These are phyloP conservation scores for Scutellaria baicalensis DNA, from an alignment of 257 asterid genomes.

Conservation along the genomic window DNA sequence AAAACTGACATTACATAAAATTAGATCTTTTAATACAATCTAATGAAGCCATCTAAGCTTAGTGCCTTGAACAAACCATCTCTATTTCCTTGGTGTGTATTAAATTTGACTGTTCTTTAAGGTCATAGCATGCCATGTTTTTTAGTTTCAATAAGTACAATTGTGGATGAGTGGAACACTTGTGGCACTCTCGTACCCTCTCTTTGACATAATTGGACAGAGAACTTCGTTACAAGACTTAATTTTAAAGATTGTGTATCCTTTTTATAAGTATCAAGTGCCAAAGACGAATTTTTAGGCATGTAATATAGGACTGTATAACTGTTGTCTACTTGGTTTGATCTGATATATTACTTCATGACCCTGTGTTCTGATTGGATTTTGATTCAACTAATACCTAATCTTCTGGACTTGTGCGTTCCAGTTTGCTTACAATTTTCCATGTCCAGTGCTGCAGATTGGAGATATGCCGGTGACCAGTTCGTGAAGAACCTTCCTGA, in stretches of 20 bases:
- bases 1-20: too few species aligned
- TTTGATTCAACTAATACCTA: not conserved
- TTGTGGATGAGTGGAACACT: not conserved
- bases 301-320: not conserved
- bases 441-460: conserved; percentile 68
- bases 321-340: not conserved
- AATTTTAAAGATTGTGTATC: not conserved
- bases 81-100: not conserved
- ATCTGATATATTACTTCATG: not conserved
- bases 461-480: conserved; percentile 88
- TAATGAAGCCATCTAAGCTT: too few species aligned
- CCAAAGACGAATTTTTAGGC: not conserved
- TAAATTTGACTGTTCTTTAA: too few species aligned
- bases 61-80: not conserved
- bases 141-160: too few species aligned
- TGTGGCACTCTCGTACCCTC: not conserved
- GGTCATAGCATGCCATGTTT: too few species aligned
- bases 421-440: conserved; percentile 10
- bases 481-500: conserved; percentile 82
- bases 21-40: too few species aligned
- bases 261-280: not conserved
- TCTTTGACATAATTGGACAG: not conserved
- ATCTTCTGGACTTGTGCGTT: not conserved
- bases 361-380: not conserved
- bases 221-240: not conserved